phyloP scores from a whole-genome alignment of 176 grass and related monocot species.

The Microstegium vimineum region DNA sequence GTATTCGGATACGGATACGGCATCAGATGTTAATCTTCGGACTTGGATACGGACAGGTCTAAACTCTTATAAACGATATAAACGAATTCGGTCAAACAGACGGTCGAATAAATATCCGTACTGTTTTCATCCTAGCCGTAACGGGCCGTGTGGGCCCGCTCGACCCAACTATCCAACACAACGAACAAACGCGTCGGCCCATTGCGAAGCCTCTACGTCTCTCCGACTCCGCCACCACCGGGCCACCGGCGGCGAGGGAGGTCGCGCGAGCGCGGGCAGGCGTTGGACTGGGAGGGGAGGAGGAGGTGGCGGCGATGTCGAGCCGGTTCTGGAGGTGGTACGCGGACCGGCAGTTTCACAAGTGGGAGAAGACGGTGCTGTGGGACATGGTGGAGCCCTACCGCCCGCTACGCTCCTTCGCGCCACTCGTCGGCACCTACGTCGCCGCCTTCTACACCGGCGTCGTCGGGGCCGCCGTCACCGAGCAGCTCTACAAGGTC shows the following conservation, averaged over 20 bases:
- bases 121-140: too few species aligned
- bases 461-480: slow-evolving; percentile 68
- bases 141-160: neutral
- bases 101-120: too few species aligned
- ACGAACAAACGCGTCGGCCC: neutral
- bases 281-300: too few species aligned
- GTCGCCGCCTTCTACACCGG: slow-evolving; percentile 95
- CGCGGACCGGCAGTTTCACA: slow-evolving; percentile 82
- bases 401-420: slow-evolving; percentile 64
- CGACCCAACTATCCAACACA: neutral
- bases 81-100: too few species aligned
- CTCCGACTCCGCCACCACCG: neutral
- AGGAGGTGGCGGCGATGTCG: slow-evolving; percentile 34
- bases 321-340: slow-evolving; percentile 91
- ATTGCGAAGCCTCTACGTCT: neutral
- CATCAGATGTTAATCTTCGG: too few species aligned
- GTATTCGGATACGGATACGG: too few species aligned
- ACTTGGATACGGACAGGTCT: too few species aligned
- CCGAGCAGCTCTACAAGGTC: slow-evolving; percentile 96
- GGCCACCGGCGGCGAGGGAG: neutral
- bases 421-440: slow-evolving; percentile 72
- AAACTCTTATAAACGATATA: too few species aligned
- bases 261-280: neutral
- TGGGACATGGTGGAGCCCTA: slow-evolving; percentile 99
- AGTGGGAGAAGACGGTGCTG: slow-evolving; percentile 91